Conservation (phyloP, 306 rosid genomes). For the Canavalia ensiformis region DNA sequence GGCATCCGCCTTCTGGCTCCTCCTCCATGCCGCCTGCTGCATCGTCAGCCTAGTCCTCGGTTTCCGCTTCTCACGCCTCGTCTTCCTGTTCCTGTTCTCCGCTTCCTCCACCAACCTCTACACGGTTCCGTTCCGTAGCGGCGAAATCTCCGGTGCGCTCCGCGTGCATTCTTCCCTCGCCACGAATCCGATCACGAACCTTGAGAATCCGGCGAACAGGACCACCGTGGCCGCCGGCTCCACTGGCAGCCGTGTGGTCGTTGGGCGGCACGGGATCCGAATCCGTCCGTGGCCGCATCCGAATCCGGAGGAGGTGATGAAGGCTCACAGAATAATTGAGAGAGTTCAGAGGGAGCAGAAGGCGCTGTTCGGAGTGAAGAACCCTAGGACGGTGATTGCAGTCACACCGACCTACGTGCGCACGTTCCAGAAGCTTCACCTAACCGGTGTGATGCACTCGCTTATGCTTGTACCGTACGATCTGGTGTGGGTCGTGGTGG, state of each 20-base stretch:
- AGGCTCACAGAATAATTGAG: constrained; percentile 89
- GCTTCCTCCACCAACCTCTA: constrained; percentile 59
- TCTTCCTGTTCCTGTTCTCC: constrained; percentile 73
- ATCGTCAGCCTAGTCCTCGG: constrained; percentile 75
- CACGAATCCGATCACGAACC: constrained; percentile 44
- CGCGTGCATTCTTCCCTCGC: constrained; percentile 37
- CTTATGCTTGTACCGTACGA: constrained; percentile 88
- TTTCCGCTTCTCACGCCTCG: constrained; percentile 83
- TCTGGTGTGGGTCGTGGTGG: constrained; percentile 91
- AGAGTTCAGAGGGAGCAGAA: constrained; percentile 91
- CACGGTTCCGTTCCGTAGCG: constrained; percentile 60
- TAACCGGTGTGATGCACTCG: constrained; percentile 93
- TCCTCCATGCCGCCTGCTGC: constrained; percentile 76
- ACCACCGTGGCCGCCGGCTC: constrained; percentile 49
- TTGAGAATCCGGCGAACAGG: constrained; percentile 49
- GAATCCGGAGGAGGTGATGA: constrained; percentile 84
- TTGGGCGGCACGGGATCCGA: constrained; percentile 97
- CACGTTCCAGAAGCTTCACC: constrained; percentile 92
- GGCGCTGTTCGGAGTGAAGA: constrained; percentile 81
- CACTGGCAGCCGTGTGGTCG: constrained; percentile 75
- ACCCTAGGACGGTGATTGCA: constrained; percentile 70
- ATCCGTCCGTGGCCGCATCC: constrained; percentile 98
- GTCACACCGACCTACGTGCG: constrained; percentile 88
- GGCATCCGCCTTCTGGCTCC: constrained; percentile 64
- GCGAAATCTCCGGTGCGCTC: constrained; percentile 50